A percentile compares a stretch with the other conserved stretches of the same genome.
These are phyloP conservation scores for Neocatenulostroma microsporum DNA, from an alignment of 2,329 filamentous ascomycete species.

Conservation along the genomic window DNA sequence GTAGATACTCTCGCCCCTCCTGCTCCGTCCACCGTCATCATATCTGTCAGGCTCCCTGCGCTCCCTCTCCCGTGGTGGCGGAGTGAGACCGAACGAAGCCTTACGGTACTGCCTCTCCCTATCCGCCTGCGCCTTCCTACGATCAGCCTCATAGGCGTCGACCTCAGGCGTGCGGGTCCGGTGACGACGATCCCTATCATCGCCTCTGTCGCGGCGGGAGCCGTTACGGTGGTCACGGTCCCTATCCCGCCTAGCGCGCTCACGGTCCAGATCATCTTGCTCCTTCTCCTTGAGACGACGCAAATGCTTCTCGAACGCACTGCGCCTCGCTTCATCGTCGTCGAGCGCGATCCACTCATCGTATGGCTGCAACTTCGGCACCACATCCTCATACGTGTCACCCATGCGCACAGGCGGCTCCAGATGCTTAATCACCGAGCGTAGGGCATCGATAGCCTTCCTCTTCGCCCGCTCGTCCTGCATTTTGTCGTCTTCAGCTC, in stretches of 20 bases:
- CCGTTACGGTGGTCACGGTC: conserved; percentile 50
- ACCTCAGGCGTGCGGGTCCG: conserved; percentile 71
- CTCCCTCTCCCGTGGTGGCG: conserved; percentile 26
- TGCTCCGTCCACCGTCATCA: conserved; percentile 22
- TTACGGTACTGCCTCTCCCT: conserved; percentile 91
- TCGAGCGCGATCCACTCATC: conserved; percentile 80
- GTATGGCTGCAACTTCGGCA: conserved; percentile 66
- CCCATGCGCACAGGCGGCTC: conserved; percentile 70
- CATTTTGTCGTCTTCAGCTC: conserved; percentile 72
- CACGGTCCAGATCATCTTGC: conserved; percentile 58
- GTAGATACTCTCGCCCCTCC: conserved; percentile 51
- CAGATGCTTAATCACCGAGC: conserved; percentile 78
- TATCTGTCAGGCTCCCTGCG: no score
- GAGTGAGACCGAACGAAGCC: conserved; percentile 36
- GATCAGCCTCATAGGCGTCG: conserved; percentile 91
- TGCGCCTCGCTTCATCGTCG: conserved; percentile 72
- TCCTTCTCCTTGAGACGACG: conserved; percentile 87
- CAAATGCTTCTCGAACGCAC: conserved; percentile 86
- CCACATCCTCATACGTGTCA: conserved; percentile 86
- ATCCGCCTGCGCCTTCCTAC: conserved; percentile 86
- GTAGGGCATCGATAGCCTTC: conserved; percentile 72
- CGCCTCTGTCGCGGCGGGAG: conserved; percentile 34
- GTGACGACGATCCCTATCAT: conserved; percentile 27
- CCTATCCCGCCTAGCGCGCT: conserved; percentile 38
- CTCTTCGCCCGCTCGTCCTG: conserved; percentile 78